Base-by-base conservation (phyloP, 805 yeast genomes). In the Schwanniomyces occidentalis region DNA sequence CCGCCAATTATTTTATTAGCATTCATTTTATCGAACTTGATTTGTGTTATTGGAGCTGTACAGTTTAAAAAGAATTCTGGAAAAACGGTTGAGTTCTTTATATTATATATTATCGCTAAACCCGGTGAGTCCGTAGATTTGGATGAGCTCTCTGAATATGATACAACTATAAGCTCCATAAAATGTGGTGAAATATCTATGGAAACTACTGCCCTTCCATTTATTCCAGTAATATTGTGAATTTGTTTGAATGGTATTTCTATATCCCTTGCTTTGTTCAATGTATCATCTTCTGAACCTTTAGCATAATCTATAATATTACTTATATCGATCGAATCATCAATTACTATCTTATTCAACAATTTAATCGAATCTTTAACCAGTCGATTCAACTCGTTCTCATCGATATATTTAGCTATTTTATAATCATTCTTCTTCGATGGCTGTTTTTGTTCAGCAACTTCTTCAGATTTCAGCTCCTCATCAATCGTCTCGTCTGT, bases 1-100 rank as follows among this genome's bases (percentile, higher is more conserved):
- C 82, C 78, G 0, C 71, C 81, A 17, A 74, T 50, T 1, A 79
- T 54, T 32, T 66, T 60, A 31, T 62, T 58, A 2, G 72, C 52
- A 15, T 63, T 56, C 10, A 52, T 41, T 8, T 48, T 48, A 19
- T 73, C 70, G 39, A 77, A 75, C 36, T 60, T 62, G 7, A 71
- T 61, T 5, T 47, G 39, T 1, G 63, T 40, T 5, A 78, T 61
- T 10, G 58, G 49, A 1, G 79, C 58, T 7, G 68, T 54, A 26
- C 75, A 60, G 8, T 60, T 57, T 9, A 74, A 57, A 25, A 63
- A 62, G 58, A 60, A 45, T 67, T 79, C 27, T 52, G 74, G 39
- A 41, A 40, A 32, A 30, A 32, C 27, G 28, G 31, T 32, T 1
- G 23, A 24, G n/a, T 30, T 30, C 10, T 38, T 36, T 5, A 44